Percentiles rank a stretch among this genome's conserved stretches.
Evolutionary conservation across 306 rosid genomes (phyloP).

Genomic region (Begonia fuchsioides): DNA sequence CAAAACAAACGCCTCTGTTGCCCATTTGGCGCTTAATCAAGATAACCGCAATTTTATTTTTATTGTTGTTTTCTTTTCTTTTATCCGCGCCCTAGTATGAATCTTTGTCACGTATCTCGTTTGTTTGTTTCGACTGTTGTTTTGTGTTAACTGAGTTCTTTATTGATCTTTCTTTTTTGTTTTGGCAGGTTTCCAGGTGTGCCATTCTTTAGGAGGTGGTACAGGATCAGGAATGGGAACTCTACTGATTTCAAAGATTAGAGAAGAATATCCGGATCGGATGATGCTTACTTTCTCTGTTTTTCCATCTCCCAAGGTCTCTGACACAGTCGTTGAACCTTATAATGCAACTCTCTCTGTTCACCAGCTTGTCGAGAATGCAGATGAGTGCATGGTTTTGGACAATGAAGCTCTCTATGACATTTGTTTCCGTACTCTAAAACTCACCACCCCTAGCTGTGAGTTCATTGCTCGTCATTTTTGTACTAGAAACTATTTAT

Average conservation of each 20-base stretch:
- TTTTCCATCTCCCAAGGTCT: slow-evolving; percentile 47
- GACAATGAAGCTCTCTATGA: slow-evolving; percentile 52
- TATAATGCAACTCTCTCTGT: slow-evolving; percentile 52
- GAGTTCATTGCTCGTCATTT: slow-evolving; percentile 7
- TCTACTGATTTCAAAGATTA: slow-evolving; percentile 39
- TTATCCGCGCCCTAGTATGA: too few species aligned
- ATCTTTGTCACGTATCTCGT: too few species aligned
- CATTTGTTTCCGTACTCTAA: slow-evolving; percentile 43
- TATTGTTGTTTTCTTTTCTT: too few species aligned
- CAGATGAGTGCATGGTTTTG: slow-evolving; percentile 54
- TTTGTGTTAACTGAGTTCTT: too few species aligned
- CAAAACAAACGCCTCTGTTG: too few species aligned
- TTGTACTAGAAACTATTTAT: neutral
- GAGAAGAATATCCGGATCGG: slow-evolving; percentile 45
- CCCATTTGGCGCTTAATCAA: too few species aligned
- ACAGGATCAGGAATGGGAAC: slow-evolving; percentile 64
- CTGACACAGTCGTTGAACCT: slow-evolving; percentile 51
- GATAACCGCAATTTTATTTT: too few species aligned
- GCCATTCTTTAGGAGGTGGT: slow-evolving; percentile 49
- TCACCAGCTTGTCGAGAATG: slow-evolving; percentile 55
- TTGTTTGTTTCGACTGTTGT: too few species aligned
- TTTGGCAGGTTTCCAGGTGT: slow-evolving; percentile 44
- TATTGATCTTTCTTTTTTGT: too few species aligned
- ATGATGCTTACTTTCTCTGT: slow-evolving; percentile 58
- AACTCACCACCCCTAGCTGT: slow-evolving; percentile 59